Base-by-base conservation (phyloP, 2,329 filamentous ascomycete species). In the Colletotrichum musae region DNA sequence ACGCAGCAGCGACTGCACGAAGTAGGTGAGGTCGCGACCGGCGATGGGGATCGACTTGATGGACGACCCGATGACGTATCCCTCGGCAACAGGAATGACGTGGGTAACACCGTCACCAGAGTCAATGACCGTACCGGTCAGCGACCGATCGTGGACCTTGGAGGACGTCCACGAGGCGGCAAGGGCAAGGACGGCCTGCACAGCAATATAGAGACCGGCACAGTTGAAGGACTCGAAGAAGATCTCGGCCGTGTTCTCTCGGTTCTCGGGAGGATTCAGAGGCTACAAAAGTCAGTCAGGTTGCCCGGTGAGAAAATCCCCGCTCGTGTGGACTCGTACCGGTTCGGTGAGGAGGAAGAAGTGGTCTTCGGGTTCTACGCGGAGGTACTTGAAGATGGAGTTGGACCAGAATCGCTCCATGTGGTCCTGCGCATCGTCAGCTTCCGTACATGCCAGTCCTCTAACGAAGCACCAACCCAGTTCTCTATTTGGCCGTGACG, bases 361-460 rank as follows among this genome's bases (percentile, higher is more conserved):
- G 83, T 99, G 96, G 80, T 99, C 96, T 84, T 99, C 96, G 36
- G 96, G 96, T 84, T 99, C 96, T 74, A 99, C 96, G 76, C 96
- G 91, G 61, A 99, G 89, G 79, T 99, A 99, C 82, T 99, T 99
- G 90, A 99, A 99, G 84, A 99, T 99, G 72, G 96, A 99, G 85
- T 98, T 98, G 74, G 97, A 98, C 96, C 96, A 99, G 85, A 98
- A 99, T 72, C 96, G 92, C 83, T 99, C 96, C 96, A 99, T 99
- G 77, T 98, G 94, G 83, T 99, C 96, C 93, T 96, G 74, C 6
- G 70, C 63, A 71, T 52, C 70, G 76, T 82, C 72, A 81, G 78
- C 58, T 32, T 26, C 47, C 18, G n/a, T 12, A 21, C 3, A 24
- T n/a, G 10, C 7, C 18, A 5, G 16, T 15, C n/a, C 5, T 15